These are phyloP conservation scores for Penicillium macrosclerotiorum DNA, from an alignment of 495 filamentous ascomycete genomes.

Conservation along the genomic window DNA sequence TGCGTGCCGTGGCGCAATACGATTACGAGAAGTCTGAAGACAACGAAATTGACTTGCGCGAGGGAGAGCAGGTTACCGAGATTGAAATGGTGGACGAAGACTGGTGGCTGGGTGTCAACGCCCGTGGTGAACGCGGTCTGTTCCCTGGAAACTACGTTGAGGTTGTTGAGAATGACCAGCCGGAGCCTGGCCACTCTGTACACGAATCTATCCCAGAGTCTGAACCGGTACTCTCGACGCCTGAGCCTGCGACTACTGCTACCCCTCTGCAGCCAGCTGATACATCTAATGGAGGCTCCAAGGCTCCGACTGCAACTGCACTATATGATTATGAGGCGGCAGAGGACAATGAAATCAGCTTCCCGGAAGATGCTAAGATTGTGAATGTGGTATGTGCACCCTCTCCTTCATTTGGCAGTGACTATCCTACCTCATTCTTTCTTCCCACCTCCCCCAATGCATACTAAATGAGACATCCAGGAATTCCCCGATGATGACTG, in stretches of 20 bases:
- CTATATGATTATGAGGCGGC: conserved; percentile 96
- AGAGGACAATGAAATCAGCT: conserved; percentile 94
- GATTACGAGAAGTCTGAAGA: conserved; percentile 98
- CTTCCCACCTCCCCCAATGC: background rate
- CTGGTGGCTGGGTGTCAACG: conserved; percentile 95
- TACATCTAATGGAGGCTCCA: conserved; percentile 23
- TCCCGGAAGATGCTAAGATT: conserved; percentile 85
- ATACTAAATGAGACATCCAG: conserved; percentile 36
- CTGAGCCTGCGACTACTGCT: conserved; percentile 12
- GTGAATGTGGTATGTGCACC: conserved; percentile 53
- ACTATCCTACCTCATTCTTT: background rate
- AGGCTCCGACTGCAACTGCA: conserved; percentile 70
- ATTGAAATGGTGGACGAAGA: conserved; percentile 97
- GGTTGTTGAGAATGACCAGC: conserved; percentile 60
- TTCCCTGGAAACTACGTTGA: conserved; percentile 99
- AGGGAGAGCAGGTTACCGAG: conserved; percentile 87
- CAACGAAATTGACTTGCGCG: conserved; percentile 89
- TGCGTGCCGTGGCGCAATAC: conserved; percentile 78
- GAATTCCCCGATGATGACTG: conserved; percentile 98
- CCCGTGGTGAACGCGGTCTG: conserved; percentile 74
- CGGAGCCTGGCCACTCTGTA: conserved; percentile 26
- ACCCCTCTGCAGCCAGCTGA: conserved; percentile 8
- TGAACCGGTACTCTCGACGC: conserved; percentile 14
- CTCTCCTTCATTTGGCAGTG: background rate
- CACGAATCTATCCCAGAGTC: conserved; percentile 18